Percentiles rank a stretch among this genome's conserved stretches.
These are phyloP conservation scores for Rhodosporidiobolus sp. DNA, from an alignment of 768 basidiomycete genomes.

Conservation along the genomic window DNA sequence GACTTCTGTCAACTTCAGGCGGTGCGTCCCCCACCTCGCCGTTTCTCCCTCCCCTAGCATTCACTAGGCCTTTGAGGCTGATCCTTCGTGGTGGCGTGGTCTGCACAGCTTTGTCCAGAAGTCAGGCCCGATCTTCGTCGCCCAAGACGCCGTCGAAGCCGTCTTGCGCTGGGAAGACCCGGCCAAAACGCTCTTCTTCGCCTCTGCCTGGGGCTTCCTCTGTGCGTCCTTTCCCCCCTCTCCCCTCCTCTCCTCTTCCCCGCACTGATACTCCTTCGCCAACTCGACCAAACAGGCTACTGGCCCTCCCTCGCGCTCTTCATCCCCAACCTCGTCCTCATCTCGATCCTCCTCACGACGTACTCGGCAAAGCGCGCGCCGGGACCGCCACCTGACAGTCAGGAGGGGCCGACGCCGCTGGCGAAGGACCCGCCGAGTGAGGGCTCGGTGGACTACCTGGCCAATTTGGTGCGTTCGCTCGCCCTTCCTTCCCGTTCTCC, in stretches of 20 bases:
- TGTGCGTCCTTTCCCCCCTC: constrained; percentile 20
- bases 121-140: constrained; percentile 42
- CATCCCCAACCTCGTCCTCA: constrained; percentile 28
- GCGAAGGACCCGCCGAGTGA: constrained; percentile 25
- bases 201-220: constrained; percentile 30
- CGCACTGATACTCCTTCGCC: too few species aligned
- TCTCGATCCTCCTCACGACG: constrained; percentile 23
- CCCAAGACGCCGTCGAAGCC: constrained; percentile 41
- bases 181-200: constrained; percentile 43
- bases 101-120: constrained; percentile 43
- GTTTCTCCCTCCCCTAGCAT: neutral
- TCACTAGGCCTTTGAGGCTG: too few species aligned
- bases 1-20: constrained; percentile 40
- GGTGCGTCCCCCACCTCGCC: constrained; percentile 26
- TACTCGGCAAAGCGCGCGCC: constrained; percentile 8
- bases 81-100: too few species aligned
- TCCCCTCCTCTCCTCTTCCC: neutral
- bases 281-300: constrained; percentile 24
- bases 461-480: constrained; percentile 21
- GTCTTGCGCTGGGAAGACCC: constrained; percentile 42
- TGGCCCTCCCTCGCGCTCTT: constrained; percentile 26
- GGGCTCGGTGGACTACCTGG: constrained; percentile 31
- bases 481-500: too few species aligned
- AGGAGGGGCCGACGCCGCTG: constrained; percentile 18
- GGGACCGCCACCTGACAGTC: constrained; percentile 5